Conservation (phyloP, 495 filamentous ascomycete genomes). For the Tuber microsphaerosporum region DNA sequence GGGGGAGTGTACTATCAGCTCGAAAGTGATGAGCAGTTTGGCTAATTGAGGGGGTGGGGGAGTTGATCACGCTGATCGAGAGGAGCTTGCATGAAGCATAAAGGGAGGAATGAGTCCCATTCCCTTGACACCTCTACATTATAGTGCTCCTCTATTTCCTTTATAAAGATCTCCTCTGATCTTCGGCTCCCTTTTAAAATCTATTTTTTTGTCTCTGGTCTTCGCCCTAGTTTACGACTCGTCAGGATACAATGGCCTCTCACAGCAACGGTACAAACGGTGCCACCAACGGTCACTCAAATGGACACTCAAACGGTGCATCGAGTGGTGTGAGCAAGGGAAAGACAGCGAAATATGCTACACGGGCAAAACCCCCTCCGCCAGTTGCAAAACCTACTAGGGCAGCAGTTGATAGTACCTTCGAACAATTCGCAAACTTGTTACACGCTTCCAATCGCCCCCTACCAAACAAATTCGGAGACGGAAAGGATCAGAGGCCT, state of each 20-base stretch:
- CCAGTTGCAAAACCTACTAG: slow-evolving; percentile 27
- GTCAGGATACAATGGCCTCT: neutral
- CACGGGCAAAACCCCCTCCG: slow-evolving; percentile 17
- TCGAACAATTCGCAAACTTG: slow-evolving; percentile 42
- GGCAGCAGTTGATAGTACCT: slow-evolving; percentile 35
- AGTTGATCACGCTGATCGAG: neutral
- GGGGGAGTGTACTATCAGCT: neutral
- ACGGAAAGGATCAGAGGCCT: slow-evolving; percentile 51
- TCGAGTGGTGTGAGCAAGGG: neutral
- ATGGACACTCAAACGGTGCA: neutral
- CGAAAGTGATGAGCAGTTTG: neutral
- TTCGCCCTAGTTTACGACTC: neutral
- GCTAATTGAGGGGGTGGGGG: neutral
- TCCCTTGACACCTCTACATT: neutral
- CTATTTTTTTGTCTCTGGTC: neutral
- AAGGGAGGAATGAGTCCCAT: neutral
- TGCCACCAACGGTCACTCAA: neutral
- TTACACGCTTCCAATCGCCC: slow-evolving; percentile 60
- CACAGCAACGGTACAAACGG: neutral
- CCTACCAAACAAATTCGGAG: slow-evolving; percentile 58
- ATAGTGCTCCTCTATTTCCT: neutral
- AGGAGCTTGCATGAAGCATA: neutral
- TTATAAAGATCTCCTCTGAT: neutral
- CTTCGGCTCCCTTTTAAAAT: neutral
- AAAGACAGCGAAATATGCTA: neutral